Base-by-base conservation (phyloP, 2,329 filamentous ascomycete species). In the Aspergillus pseudoglaucus region DNA sequence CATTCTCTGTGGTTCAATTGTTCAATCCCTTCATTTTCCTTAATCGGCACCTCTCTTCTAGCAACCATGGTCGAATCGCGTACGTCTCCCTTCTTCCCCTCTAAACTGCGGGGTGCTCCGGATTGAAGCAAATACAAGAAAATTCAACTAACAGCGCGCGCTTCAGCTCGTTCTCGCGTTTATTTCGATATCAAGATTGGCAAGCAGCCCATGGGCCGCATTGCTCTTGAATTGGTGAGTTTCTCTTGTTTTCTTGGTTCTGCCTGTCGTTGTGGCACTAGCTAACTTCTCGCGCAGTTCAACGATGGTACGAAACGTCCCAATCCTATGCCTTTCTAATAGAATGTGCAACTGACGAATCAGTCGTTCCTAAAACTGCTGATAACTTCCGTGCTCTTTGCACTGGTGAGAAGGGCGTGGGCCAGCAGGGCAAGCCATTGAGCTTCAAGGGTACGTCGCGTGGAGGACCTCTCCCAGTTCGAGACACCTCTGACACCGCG, bases 351-450 rank as follows among this genome's bases (percentile, higher is more conserved):
- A 51, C 57, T 52, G 84, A 82, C 73, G 69, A 75, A 56, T 75
- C 47, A 77, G 78, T 94, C 52, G 90, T 95, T 17, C 91, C 91
- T 64, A 95, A 94, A 77, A 97, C 91, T 4, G 88, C 87, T 55
- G 90, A 96, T 62, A 97, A 97, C 79, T 97, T 97, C 79, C 88
- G 90, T 63, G 83, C 84, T 47, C 83, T 96, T 53, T 96, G 90
- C 76, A 95, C 91, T 0, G 91, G 91, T 58, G 91, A 97, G 77
- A 96, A 95, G 75, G 91, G 91, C 52, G 60, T 79, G 20, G 88
- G 89, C 57, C 87, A 88, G 66, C 72, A 81, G 25, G 90, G 90
- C 67, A 90, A 90, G 73, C 86, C 85, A 41, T 80, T 98, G 46
- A 87, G 88, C 76, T 98, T 89, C 82, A 96, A 96, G 78, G 80